Evolutionary conservation across 2,329 filamentous ascomycete species (phyloP).

Genomic region (Venturia asperata): DNA sequence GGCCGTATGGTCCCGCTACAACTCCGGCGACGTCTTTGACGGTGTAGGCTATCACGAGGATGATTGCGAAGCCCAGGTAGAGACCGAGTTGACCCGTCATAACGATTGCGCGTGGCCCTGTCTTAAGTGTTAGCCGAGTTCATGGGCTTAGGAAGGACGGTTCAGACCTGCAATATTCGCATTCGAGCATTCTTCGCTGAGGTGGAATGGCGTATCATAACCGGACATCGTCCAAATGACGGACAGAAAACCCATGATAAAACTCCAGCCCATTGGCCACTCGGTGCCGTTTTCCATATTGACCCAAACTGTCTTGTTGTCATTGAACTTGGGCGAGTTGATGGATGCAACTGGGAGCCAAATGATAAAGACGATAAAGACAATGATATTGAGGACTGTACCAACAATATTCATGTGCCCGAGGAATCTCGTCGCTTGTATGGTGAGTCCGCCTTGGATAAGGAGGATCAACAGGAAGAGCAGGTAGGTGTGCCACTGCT

Average conservation of each 20-base stretch:
- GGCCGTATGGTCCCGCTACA: conserved; percentile 40
- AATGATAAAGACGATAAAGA: conserved; percentile 45
- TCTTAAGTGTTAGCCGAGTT: no score
- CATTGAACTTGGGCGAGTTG: conserved; percentile 38
- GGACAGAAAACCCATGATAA: conserved; percentile 53
- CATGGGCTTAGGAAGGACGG: no score
- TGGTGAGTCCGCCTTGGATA: conserved; percentile 39
- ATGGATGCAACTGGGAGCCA: conserved; percentile 45
- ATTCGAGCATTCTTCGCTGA: conserved; percentile 34
- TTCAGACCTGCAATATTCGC: conserved; percentile 35
- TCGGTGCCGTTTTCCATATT: conserved; percentile 46
- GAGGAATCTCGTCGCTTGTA: conserved; percentile 50
- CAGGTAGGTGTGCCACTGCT: conserved; percentile 33
- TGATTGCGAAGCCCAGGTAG: conserved; percentile 49
- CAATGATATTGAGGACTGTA: conserved; percentile 49
- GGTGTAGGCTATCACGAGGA: conserved; percentile 51
- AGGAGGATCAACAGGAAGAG: conserved; percentile 28
- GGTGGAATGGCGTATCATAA: conserved; percentile 40
- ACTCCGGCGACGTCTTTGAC: conserved; percentile 46
- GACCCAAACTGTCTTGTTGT: conserved; percentile 51
- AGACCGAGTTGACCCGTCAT: conserved; percentile 51
- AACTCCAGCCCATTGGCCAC: conserved; percentile 51
- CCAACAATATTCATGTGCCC: conserved; percentile 52
- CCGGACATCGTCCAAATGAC: conserved; percentile 56
- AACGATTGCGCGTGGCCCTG: conserved; percentile 49